Conservation (phyloP, 352 stramenopile species). For the Pythium utonaiense region DNA sequence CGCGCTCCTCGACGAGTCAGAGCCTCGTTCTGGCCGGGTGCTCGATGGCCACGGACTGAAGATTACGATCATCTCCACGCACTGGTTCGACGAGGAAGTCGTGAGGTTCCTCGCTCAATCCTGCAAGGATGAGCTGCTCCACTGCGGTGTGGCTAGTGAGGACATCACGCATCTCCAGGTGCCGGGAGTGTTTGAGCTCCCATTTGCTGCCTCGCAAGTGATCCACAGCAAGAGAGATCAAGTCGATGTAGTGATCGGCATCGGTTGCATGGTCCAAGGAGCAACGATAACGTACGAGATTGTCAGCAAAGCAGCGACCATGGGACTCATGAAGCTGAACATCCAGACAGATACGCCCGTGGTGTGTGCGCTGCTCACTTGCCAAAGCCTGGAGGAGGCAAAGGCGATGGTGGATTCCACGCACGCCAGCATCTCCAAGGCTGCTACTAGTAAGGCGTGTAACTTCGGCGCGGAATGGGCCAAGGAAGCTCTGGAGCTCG, state of each 20-base stretch:
- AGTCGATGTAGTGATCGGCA: conserved; percentile 94
- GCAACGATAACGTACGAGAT: conserved; percentile 98
- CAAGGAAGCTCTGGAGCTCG: conserved; percentile 85
- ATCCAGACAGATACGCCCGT: conserved; percentile 86
- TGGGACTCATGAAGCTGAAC: conserved; percentile 96
- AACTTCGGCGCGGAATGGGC: conserved; percentile 61
- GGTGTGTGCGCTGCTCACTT: conserved; percentile 91
- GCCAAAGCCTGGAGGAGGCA: conserved; percentile 90
- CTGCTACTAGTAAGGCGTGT: conserved; percentile 29
- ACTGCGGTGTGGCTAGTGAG: conserved; percentile 45
- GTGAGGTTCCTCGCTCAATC: conserved; percentile 39
- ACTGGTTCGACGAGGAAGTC: conserved; percentile 58
- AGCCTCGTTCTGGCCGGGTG: background rate
- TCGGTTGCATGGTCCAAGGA: conserved; percentile 93
- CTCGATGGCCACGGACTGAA: conserved; percentile 29
- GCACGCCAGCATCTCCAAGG: conserved; percentile 17
- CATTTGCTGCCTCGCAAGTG: conserved; percentile 85
- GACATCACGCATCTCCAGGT: conserved; percentile 71
- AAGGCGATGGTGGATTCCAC: conserved; percentile 53
- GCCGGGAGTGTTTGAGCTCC: conserved; percentile 94
- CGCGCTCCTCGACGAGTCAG: conserved; percentile 16
- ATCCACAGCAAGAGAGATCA: conserved; percentile 70
- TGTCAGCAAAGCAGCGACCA: conserved; percentile 92
- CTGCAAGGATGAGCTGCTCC: conserved; percentile 53
- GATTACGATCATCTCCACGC: conserved; percentile 56